phyloP scores from a whole-genome alignment of 192 early-diverging fungal genomes.

The Podila verticillata region DNA sequence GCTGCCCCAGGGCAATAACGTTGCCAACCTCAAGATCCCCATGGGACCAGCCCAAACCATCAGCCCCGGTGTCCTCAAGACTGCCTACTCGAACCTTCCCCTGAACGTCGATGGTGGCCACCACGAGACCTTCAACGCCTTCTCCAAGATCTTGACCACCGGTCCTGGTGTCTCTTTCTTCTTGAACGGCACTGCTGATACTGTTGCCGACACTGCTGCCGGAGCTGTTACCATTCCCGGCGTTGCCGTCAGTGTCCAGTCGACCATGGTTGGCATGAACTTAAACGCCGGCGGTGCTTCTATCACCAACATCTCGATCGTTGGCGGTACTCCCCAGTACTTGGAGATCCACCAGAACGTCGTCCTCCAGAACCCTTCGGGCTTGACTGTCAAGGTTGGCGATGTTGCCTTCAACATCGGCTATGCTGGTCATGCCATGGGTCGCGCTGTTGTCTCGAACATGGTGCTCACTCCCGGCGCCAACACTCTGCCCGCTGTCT shows the following conservation, averaged over 20 bases:
- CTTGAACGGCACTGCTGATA: conserved; percentile 62
- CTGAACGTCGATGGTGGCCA: conserved; percentile 54
- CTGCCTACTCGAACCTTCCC: conserved; percentile 51
- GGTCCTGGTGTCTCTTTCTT: conserved; percentile 53
- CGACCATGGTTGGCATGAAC: conserved; percentile 63
- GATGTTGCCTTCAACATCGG: conserved; percentile 56
- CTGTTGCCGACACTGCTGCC: conserved; percentile 63
- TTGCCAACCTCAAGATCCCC: conserved; percentile 49
- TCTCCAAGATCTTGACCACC: conserved; percentile 60
- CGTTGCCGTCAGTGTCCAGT: conserved; percentile 59
- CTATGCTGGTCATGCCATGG: conserved; percentile 44
- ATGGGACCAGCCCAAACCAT: conserved; percentile 50
- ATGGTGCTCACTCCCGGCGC: conserved; percentile 57
- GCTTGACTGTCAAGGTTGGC: conserved; percentile 60
- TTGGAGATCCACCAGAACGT: conserved; percentile 55
- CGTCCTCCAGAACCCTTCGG: conserved; percentile 60
- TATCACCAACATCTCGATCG: conserved; percentile 61
- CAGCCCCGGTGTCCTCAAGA: conserved; percentile 55
- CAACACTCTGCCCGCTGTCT: conserved; percentile 53
- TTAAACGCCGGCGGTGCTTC: conserved; percentile 58
- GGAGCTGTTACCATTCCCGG: conserved; percentile 63
- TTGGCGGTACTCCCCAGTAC: conserved; percentile 59
- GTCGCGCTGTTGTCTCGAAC: conserved; percentile 53
- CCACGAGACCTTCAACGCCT: conserved; percentile 60
- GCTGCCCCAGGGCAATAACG: conserved; percentile 30